Percentiles rank a stretch among this genome's conserved stretches.
Evolutionary conservation across 371 early-diverging fungal species (phyloP).

Genomic region (Dipsacomyces acuminosporus): DNA sequence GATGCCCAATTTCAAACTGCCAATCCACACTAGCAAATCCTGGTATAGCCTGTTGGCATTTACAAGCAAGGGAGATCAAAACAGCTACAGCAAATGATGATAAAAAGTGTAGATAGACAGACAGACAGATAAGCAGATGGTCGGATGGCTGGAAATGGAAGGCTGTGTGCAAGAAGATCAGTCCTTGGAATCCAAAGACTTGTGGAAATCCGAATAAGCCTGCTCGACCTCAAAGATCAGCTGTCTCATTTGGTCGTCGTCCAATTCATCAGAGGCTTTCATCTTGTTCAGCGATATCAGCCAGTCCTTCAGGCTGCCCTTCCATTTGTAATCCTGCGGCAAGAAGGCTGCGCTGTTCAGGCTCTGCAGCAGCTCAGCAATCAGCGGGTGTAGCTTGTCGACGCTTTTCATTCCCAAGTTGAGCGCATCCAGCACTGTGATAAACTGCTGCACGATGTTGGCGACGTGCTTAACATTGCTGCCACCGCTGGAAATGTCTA

Average conservation of each 20-base stretch:
- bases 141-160: too few relatives aligned
- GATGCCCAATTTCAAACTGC: too few relatives aligned
- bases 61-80: too few relatives aligned
- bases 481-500: constrained; percentile 7
- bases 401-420: constrained; percentile 81
- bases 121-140: too few relatives aligned
- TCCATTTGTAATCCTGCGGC: constrained; percentile 78
- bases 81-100: too few relatives aligned
- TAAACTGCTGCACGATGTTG: constrained; percentile 83
- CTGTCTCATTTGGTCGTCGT: constrained; percentile 84
- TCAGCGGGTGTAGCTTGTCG: constrained; percentile 86
- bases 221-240: constrained; percentile 90
- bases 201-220: constrained; percentile 40
- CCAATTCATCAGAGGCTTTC: constrained; percentile 87
- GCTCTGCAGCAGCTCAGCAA: constrained; percentile 85
- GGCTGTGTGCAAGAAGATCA: too few relatives aligned
- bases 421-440: constrained; percentile 88
- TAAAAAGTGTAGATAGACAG: too few relatives aligned
- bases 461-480: constrained; percentile 70
- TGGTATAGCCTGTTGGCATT: too few relatives aligned
- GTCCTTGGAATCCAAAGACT: constrained; percentile 26
- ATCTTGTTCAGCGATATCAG: constrained; percentile 82
- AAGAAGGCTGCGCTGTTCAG: constrained; percentile 76
- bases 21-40: too few relatives aligned
- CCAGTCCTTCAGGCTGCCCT: constrained; percentile 81